Percentiles rank a stretch among this genome's conserved stretches.
phyloP scores from a whole-genome alignment of 2,329 filamentous ascomycete species.

The Alternaria panax region DNA sequence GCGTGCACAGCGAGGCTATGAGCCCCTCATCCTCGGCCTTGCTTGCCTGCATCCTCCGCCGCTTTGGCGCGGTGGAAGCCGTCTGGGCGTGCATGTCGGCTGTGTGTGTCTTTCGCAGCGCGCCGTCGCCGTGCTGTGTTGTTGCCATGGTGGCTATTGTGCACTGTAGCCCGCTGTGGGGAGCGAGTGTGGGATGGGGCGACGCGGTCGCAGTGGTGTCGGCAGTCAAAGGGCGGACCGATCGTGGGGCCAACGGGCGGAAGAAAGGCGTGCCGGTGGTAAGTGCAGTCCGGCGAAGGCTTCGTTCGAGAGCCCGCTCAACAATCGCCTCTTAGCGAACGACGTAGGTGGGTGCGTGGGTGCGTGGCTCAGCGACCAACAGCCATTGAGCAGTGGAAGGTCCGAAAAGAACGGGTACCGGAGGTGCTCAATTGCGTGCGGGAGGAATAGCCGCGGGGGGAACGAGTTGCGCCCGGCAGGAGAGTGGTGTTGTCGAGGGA shows the following conservation, averaged over 20 bases:
- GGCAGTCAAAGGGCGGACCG: background rate
- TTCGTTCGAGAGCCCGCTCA: background rate
- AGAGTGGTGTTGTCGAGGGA: constrained; percentile 37
- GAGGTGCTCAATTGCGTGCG: constrained; percentile 1
- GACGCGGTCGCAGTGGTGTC: constrained; percentile 12
- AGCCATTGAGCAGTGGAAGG: constrained; percentile 31
- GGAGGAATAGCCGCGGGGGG: constrained; percentile 24
- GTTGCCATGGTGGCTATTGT: constrained; percentile 26
- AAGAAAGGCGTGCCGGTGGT: background rate
- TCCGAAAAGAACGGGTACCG: constrained; percentile 22
- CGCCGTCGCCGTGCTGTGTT: constrained; percentile 19
- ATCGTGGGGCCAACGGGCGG: background rate
- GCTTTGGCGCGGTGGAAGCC: constrained; percentile 20
- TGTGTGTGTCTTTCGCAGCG: constrained; percentile 13
- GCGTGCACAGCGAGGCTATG: constrained; percentile 67
- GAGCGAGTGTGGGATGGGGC: background rate
- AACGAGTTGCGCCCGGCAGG: constrained; percentile 18
- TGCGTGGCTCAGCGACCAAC: constrained; percentile 24
- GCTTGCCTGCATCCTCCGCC: constrained; percentile 39
- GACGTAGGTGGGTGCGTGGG: constrained; percentile 19
- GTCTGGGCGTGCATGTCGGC: constrained; percentile 23
- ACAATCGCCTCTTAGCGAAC: constrained; percentile 18
- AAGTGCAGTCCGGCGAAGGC: background rate
- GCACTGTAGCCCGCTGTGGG: background rate
- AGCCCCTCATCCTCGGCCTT: constrained; percentile 70